Evolutionary conservation across 2,329 filamentous ascomycete species (phyloP).

Genomic region (Ophiostoma novo-ulmi): DNA sequence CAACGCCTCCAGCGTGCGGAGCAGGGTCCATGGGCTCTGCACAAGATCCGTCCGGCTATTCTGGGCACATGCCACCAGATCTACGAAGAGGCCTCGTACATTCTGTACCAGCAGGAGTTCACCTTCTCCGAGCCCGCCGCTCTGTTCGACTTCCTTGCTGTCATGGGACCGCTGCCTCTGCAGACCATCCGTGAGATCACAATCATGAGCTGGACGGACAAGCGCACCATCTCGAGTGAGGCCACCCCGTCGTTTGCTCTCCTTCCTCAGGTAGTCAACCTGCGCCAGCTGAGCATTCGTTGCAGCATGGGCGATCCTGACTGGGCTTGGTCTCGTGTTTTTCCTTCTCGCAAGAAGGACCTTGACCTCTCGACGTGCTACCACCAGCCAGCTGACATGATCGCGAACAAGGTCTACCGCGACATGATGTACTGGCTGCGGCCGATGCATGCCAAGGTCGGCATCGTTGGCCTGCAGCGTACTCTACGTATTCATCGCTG

Average conservation of each 20-base stretch:
- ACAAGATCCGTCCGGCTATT: conserved; percentile 14
- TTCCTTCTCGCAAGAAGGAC: neutral
- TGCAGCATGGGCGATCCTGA: conserved; percentile 12
- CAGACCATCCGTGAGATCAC: neutral
- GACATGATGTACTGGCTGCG: conserved; percentile 18
- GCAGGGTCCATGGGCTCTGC: neutral
- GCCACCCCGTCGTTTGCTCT: conserved; percentile 9
- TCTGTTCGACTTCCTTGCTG: conserved; percentile 7
- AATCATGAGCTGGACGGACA: conserved; percentile 16
- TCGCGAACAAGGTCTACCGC: conserved; percentile 17
- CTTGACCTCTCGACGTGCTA: neutral
- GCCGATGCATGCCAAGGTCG: neutral
- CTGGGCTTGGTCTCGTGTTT: conserved; percentile 20
- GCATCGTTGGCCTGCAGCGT: neutral
- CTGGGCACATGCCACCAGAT: conserved; percentile 3
- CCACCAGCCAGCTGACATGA: conserved; percentile 7
- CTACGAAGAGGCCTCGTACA: conserved; percentile 9
- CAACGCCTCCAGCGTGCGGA: conserved; percentile 1
- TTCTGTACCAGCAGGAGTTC: conserved; percentile 19
- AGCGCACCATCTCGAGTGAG: conserved; percentile 7
- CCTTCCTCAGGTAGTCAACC: neutral
- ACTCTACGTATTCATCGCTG: neutral
- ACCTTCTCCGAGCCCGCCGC: neutral
- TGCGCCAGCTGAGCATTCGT: neutral
- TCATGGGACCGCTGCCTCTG: neutral